Evolutionary conservation across 2,329 filamentous ascomycete genomes (phyloP), one percentile per base, ranked within the genome.

Genomic region (Graphilbum ipis-grandicollis): DNA sequence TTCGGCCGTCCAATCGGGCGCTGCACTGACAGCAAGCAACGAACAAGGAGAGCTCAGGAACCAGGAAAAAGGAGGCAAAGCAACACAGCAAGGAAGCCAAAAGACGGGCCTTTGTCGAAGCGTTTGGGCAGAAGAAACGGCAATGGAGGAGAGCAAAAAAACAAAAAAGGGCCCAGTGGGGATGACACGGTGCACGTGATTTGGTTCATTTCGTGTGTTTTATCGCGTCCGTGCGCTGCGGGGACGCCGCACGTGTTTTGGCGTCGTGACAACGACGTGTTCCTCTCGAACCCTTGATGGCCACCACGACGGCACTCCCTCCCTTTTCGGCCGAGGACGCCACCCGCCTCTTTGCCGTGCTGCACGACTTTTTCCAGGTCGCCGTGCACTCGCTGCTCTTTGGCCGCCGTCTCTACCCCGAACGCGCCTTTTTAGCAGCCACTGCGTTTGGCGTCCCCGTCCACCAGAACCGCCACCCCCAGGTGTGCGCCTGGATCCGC

Each of bases 361-460:
- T 93, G 57, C 71, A 70, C 43, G 71, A 76, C 50, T 93, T 93
- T 59, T 70, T 93, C 39, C 81, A 76, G 42, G 74, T 88, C 43
- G 71, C 80, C 48, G 72, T 88, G 44, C 86, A 94, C 63, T 82
- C 83, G 41, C 76, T 94, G 48, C 72, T 93, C 46, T 88, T 76
- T 62, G 75, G 90, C 50, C 80, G 86, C 47, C 57, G 58, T 41
- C 72, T 93, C 50, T 94, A 94, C 56, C 84, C 86, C 0, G 56
- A 60, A 34, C 58, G 71, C 21, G 82, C 83, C 26, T 94, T 93
- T 58, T 69, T 88, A 40, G 73, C 78, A 31, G 71, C 78, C 29
- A 72, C 79, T 44, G 84, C 82, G 48, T 86, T 86, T 64, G 85
- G 88, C 58, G 75, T 84, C 40, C 70, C 83, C 22, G 79, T 92